phyloP scores from a whole-genome alignment of 129 eudicot genomes.

The Smallanthus sonchifolius region DNA sequence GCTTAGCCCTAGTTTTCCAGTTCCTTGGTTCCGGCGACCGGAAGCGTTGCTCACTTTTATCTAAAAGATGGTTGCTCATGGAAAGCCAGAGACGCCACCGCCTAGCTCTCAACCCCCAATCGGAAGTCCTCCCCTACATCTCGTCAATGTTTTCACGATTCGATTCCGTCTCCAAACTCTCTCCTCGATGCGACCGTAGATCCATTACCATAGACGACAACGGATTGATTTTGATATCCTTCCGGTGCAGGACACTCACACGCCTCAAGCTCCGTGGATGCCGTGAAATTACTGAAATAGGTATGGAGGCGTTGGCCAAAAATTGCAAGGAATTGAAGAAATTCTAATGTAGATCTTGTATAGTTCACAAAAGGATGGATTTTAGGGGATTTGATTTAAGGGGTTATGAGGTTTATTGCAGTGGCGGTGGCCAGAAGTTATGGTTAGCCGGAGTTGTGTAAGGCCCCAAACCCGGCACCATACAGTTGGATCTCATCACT shows the following conservation, averaged over 20 bases:
- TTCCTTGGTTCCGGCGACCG: conserved; percentile 60
- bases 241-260: conserved; percentile 57
- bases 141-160: conserved; percentile 52
- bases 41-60: conserved; percentile 59
- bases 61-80: conserved; percentile 52
- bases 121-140: conserved; percentile 32
- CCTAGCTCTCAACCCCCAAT: conserved; percentile 49
- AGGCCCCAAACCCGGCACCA: too few species aligned
- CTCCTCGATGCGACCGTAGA: conserved; percentile 66
- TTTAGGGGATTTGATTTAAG: too few species aligned
- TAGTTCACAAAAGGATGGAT: too few species aligned
- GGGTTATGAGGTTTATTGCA: too few species aligned
- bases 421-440: too few species aligned
- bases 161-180: conserved; percentile 63
- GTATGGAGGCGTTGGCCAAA: conserved; percentile 54
- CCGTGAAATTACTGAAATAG: conserved; percentile 55
- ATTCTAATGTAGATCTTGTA: conserved; percentile 66
- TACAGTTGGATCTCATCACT: too few species aligned
- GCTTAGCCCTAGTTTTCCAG: conserved; percentile 62
- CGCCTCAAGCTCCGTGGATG: conserved; percentile 72
- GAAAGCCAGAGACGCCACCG: conserved; percentile 80
- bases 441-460: too few species aligned
- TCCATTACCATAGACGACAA: conserved; percentile 47
- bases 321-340: conserved; percentile 51
- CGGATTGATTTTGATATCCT: conserved; percentile 40